Conservation (phyloP, 192 early-diverging fungal genomes). For the Coemansia guatemalensis region DNA sequence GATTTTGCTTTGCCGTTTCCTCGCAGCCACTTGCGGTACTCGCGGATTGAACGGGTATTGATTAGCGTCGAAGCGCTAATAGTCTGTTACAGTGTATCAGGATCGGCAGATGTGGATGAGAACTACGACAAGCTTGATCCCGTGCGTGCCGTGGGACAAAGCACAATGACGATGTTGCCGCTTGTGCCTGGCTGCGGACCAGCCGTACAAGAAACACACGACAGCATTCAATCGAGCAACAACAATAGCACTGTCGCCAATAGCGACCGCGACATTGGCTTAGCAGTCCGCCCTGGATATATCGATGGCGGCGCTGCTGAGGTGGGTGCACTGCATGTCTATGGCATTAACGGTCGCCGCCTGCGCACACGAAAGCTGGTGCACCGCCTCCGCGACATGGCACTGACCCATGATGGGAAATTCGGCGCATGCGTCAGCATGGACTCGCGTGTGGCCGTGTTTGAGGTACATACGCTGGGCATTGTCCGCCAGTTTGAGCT, state of each 20-base stretch:
- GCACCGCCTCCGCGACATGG: constrained; percentile 40
- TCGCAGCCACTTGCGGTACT: constrained; percentile 11
- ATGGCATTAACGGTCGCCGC: constrained; percentile 38
- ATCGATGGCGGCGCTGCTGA: constrained; percentile 24
- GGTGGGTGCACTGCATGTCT: constrained; percentile 39
- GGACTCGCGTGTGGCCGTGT: constrained; percentile 44
- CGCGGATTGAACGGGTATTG: constrained; percentile 38
- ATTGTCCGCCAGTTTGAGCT: constrained; percentile 50
- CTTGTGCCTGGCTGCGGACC: neutral
- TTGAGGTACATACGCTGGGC: constrained; percentile 28
- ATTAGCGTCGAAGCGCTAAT: constrained; percentile 33
- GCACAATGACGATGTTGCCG: neutral
- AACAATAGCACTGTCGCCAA: constrained; percentile 2
- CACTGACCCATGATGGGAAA: constrained; percentile 35
- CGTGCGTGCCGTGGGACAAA: constrained; percentile 13
- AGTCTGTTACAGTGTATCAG: constrained; percentile 42
- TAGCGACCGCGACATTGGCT: constrained; percentile 1
- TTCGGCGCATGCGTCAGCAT: constrained; percentile 41
- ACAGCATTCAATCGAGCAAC: constrained; percentile 12
- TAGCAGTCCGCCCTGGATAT: neutral
- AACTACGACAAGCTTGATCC: constrained; percentile 34
- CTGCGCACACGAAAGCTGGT: constrained; percentile 46
- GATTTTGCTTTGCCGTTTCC: constrained; percentile 20
- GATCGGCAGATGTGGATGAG: constrained; percentile 5
- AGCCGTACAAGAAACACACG: neutral